Evolutionary conservation across 1,139 yeast species (phyloP).

Genomic region (Pichia sp.): DNA sequence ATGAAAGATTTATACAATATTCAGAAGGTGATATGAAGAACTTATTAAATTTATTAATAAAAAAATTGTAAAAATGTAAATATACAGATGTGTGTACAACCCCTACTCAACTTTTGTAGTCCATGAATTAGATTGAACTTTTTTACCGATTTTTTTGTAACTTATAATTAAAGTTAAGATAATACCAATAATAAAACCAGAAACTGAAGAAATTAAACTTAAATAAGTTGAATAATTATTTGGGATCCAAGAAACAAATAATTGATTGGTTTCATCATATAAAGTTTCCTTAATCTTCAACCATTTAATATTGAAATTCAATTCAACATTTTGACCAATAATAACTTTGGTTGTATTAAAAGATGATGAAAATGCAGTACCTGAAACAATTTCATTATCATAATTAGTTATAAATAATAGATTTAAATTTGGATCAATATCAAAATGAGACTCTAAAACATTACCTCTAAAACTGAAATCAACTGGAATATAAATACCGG

Average conservation of each 20-base stretch:
- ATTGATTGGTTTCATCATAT: slow-evolving; percentile 1
- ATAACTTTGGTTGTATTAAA: slow-evolving; percentile 54
- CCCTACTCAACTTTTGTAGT: slow-evolving; percentile 22
- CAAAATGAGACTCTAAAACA: slow-evolving; percentile 63
- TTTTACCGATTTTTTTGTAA: slow-evolving; percentile 17
- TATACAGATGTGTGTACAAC: not conserved
- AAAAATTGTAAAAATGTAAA: slow-evolving; percentile 11
- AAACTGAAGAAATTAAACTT: slow-evolving; percentile 3
- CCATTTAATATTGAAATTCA: slow-evolving; percentile 61
- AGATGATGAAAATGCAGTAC: slow-evolving; percentile 60
- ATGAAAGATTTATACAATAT: slow-evolving; percentile 16
- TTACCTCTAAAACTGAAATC: slow-evolving; percentile 63
- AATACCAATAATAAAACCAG: slow-evolving; percentile 11
- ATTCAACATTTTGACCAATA: slow-evolving; percentile 57
- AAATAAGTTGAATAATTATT: slow-evolving; percentile 1
- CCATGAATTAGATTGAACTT: slow-evolving; percentile 18
- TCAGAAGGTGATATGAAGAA: slow-evolving; percentile 20
- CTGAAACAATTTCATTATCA: slow-evolving; percentile 37
- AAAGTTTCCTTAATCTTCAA: slow-evolving; percentile 19
- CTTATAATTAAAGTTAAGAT: slow-evolving; percentile 11
- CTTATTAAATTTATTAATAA: slow-evolving; percentile 21
- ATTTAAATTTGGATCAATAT: slow-evolving; percentile 56
- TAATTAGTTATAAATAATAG: slow-evolving; percentile 37
- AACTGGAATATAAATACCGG: slow-evolving; percentile 54
- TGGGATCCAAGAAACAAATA: slow-evolving; percentile 10